Conservation (phyloP, 2,329 filamentous ascomycete species). For the Didymosphaeria variabile region DNA sequence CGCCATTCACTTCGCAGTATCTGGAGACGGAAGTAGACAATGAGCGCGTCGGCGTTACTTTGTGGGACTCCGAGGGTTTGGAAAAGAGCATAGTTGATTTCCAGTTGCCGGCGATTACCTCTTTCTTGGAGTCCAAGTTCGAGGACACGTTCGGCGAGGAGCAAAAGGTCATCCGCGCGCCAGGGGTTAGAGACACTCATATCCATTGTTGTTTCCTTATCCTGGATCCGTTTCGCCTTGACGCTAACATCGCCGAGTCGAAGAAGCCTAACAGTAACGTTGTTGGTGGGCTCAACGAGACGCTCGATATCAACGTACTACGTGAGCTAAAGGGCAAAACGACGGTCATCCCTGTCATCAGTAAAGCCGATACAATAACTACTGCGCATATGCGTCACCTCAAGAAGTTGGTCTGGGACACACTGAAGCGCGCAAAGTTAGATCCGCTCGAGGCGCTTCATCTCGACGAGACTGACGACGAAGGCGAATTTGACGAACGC, state of each 20-base stretch:
- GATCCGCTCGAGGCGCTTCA: constrained; percentile 89
- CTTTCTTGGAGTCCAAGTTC: constrained; percentile 97
- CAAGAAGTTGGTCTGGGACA: constrained; percentile 90
- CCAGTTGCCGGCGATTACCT: constrained; percentile 88
- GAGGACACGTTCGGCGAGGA: constrained; percentile 97
- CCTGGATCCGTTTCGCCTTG: constrained; percentile 85
- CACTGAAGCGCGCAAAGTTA: constrained; percentile 82
- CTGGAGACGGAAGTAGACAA: constrained; percentile 93
- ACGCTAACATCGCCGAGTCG: constrained; percentile 76
- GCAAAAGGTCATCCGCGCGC: constrained; percentile 94
- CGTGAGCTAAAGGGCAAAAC: constrained; percentile 91
- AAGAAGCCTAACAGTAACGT: constrained; percentile 64
- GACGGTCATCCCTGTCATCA: constrained; percentile 92
- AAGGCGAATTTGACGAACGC: constrained; percentile 57
- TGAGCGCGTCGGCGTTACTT: constrained; percentile 88
- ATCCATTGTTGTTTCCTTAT: constrained; percentile 96
- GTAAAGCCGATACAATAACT: constrained; percentile 97
- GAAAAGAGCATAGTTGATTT: constrained; percentile 96
- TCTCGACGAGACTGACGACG: constrained; percentile 72
- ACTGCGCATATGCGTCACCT: constrained; percentile 90
- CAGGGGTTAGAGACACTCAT: constrained; percentile 93
- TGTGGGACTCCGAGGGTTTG: constrained; percentile 96
- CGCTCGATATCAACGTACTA: constrained; percentile 89
- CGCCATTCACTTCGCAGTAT: constrained; percentile 82
- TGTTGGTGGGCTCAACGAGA: constrained; percentile 80